Percentiles rank a stretch among this genome's conserved stretches.
Evolutionary conservation across 1,284 basidiomycete species (phyloP).

Genomic region (Trametes pubescens): DNA sequence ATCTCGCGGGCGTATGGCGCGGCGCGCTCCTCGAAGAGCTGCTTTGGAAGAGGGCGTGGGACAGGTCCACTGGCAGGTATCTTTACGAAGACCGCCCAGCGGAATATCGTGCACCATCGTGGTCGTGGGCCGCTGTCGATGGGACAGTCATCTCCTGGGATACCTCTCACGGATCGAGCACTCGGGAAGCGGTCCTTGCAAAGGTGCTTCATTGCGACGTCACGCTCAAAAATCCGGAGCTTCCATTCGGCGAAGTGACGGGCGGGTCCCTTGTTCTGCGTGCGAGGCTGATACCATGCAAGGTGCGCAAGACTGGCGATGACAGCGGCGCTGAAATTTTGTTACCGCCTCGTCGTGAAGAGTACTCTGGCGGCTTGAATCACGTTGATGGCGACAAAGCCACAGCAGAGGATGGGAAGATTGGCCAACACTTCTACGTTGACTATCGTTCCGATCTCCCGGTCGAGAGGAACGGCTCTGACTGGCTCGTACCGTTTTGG

Average conservation of each 20-base stretch:
- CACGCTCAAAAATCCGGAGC: not conserved
- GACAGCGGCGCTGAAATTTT: not conserved
- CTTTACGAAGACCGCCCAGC: not conserved
- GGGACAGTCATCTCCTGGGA: not conserved
- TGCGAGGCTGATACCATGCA: not conserved
- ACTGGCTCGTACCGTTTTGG: too few relatives aligned
- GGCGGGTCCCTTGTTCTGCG: not conserved
- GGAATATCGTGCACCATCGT: constrained; percentile 23
- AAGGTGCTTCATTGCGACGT: not conserved
- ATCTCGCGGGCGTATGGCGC: constrained; percentile 29
- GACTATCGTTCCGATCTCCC: too few relatives aligned
- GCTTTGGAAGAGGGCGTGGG: constrained; percentile 7
- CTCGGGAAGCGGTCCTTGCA: not conserved
- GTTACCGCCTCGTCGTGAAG: too few relatives aligned
- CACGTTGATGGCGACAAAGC: too few relatives aligned
- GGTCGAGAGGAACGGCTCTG: too few relatives aligned
- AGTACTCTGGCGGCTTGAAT: too few relatives aligned
- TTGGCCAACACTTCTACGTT: too few relatives aligned
- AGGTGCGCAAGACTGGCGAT: not conserved
- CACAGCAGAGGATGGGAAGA: too few relatives aligned
- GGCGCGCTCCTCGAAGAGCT: constrained; percentile 19
- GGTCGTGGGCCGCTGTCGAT: constrained; percentile 24
- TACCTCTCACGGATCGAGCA: too few relatives aligned
- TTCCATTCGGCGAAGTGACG: not conserved
- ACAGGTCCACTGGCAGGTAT: too few relatives aligned